phyloP scores from a whole-genome alignment of 2,329 filamentous ascomycete genomes.

The Colletotrichum salicis region DNA sequence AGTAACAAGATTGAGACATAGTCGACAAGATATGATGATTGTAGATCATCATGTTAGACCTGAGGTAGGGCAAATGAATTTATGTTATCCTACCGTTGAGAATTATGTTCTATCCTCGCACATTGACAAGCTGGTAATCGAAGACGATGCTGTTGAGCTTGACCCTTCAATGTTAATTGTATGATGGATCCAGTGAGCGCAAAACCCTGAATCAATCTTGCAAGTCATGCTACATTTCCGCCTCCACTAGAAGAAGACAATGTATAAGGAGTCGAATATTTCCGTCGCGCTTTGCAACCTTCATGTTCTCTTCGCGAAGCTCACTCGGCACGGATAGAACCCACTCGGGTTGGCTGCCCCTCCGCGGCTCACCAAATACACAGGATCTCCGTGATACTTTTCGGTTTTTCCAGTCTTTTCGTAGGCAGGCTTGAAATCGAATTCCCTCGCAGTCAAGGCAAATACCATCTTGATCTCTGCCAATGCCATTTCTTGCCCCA shows the following conservation, averaged over 20 bases:
- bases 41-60: not conserved
- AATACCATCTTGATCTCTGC: conserved; percentile 63
- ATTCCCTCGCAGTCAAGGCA: conserved; percentile 58
- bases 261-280: not conserved
- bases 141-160: not conserved
- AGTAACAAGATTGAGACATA: not conserved
- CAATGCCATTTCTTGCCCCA: conserved; percentile 66
- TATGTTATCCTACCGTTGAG: not conserved
- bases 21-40: not conserved
- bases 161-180: too few species aligned
- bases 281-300: not conserved
- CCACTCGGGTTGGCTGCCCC: conserved; percentile 15
- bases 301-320: not conserved
- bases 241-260: not conserved
- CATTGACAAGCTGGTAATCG: not conserved
- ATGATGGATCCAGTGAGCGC: too few species aligned
- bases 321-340: conserved; percentile 3
- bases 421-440: conserved; percentile 58
- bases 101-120: not conserved
- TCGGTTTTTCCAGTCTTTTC: conserved; percentile 43
- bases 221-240: not conserved
- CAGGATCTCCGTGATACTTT: not conserved
- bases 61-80: not conserved
- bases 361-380: conserved; percentile 11
- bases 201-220: too few species aligned